A percentile compares a stretch with the other conserved stretches of the same genome.
Evolutionary conservation across 192 early-diverging fungal species (phyloP).

Genomic region (Backusella luteola): DNA sequence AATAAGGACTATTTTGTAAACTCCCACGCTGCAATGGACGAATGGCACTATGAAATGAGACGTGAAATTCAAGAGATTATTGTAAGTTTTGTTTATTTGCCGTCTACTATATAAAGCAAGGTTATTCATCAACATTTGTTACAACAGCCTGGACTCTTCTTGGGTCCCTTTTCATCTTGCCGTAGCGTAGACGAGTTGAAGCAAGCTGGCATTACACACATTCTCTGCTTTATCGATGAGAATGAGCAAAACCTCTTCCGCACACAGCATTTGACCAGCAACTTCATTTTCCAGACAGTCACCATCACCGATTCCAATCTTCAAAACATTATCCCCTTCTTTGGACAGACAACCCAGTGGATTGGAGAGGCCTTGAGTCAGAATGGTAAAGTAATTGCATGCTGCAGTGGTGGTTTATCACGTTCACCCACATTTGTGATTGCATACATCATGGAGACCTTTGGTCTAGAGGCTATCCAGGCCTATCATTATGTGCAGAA

Average conservation of each 20-base stretch:
- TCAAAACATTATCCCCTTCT: conserved; percentile 85
- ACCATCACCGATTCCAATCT: conserved; percentile 76
- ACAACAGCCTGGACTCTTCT: conserved; percentile 55
- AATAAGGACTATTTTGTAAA: conserved; percentile 12
- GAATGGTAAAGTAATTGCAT: conserved; percentile 60
- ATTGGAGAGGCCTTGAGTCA: conserved; percentile 45
- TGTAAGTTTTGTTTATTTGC: conserved; percentile 17
- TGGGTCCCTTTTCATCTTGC: conserved; percentile 78
- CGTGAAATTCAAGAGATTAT: conserved; percentile 81
- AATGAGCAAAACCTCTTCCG: conserved; percentile 8
- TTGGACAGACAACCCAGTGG: conserved; percentile 58
- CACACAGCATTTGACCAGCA: conserved; percentile 31
- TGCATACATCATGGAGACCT: conserved; percentile 84
- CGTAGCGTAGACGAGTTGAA: conserved; percentile 58
- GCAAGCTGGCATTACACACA: conserved; percentile 65
- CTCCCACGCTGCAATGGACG: conserved; percentile 20
- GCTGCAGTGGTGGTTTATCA: conserved; percentile 81
- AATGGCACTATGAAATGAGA: conserved; percentile 76
- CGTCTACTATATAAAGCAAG: background rate
- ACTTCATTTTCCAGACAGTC: conserved; percentile 65
- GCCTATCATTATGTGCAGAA: conserved; percentile 86
- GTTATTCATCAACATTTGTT: background rate
- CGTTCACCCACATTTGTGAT: conserved; percentile 84
- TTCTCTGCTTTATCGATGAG: conserved; percentile 72
- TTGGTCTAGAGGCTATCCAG: conserved; percentile 59